Conservation (phyloP, 129 eudicot genomes). For the Artemisia annua region DNA sequence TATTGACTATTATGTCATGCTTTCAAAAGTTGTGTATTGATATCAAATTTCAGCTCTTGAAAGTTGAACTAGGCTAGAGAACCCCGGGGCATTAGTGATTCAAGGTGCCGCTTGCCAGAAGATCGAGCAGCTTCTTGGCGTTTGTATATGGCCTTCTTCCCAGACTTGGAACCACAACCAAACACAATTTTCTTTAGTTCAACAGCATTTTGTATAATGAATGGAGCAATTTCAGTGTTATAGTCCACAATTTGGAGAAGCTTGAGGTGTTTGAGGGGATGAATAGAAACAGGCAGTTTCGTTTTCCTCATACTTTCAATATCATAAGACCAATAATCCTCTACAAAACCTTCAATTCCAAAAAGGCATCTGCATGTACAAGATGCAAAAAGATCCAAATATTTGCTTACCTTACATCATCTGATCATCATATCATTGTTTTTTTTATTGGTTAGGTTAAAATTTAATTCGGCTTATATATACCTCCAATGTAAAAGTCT, state of each 20-base stretch:
- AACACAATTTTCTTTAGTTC: conserved; percentile 37
- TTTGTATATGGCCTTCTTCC: conserved; percentile 22
- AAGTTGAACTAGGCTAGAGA: too few relatives aligned
- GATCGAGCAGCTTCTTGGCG: conserved; percentile 26
- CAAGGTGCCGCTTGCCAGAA: conserved; percentile 27
- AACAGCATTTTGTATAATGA: conserved; percentile 40
- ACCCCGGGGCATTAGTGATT: conserved; percentile 32
- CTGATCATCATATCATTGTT: too few relatives aligned
- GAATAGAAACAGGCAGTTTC: conserved; percentile 20
- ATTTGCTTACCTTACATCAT: too few relatives aligned
- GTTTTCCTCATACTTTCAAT: conserved; percentile 12
- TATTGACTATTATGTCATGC: too few relatives aligned
- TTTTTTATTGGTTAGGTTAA: too few relatives aligned
- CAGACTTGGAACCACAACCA: conserved; percentile 35
- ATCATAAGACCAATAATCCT: neutral
- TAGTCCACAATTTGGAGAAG: conserved; percentile 39
- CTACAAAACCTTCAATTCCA: conserved; percentile 19
- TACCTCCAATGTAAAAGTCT: conserved; percentile 44
- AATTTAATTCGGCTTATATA: neutral
- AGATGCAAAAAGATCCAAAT: too few relatives aligned
- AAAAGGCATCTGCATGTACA: neutral
- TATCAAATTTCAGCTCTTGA: too few relatives aligned
- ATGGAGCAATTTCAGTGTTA: conserved; percentile 37
- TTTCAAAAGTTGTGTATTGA: too few relatives aligned
- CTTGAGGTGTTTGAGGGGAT: conserved; percentile 29